Base-by-base conservation (phyloP, 192 early-diverging fungal species). In the Ramicandelaber brevisporus region DNA sequence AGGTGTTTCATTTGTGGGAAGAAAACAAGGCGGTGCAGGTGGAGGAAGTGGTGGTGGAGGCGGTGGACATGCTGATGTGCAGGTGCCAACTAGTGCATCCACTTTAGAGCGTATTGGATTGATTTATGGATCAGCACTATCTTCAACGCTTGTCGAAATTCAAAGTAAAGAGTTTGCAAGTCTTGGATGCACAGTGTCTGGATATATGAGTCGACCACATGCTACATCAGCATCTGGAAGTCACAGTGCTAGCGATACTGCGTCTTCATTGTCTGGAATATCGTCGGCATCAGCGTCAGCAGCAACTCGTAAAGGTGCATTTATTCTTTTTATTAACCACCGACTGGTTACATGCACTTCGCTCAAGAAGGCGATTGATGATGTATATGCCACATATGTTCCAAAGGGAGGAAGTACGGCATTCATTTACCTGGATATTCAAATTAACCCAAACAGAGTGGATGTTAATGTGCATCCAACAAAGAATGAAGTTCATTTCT, bases 381-480 rank as follows among this genome's bases (percentile, higher is more conserved):
- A 52, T 3, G 52, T 98, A 0, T 98, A 95, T 37, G 27, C 64
- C 1, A 49, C 59, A 4, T 67, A 72, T 29, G 53, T 95, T 9
- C 84, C 88, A 16, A 88, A 84, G 49, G 73, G 72, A 18, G 59
- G 72, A 3, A 70, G 87, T 40, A 80, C 79, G 12, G n/a, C 54
- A 7, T 96, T 90, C 58, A 62, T 83, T 3, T 98, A 98, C 43
- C 45, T 98, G 20, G 67, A 69, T 27, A 48, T 98, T n/a, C 62
- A 66, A 11, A 77, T 98, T 31, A 72, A 73, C 19, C 78, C 88
- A 0, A 48, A 68, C 26, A 83, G 78, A 35, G 73, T 98, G 2
- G 93, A 98, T 43, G 93, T 98, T 1, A 98, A 98, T 45, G 84
- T 98, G 1, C 93, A 96, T 49, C 89, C 93, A 1, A 92, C 93